These are phyloP conservation scores for Mediolabrus comicus DNA, from an alignment of 108 stramenopile genomes.

Conservation along the genomic window DNA sequence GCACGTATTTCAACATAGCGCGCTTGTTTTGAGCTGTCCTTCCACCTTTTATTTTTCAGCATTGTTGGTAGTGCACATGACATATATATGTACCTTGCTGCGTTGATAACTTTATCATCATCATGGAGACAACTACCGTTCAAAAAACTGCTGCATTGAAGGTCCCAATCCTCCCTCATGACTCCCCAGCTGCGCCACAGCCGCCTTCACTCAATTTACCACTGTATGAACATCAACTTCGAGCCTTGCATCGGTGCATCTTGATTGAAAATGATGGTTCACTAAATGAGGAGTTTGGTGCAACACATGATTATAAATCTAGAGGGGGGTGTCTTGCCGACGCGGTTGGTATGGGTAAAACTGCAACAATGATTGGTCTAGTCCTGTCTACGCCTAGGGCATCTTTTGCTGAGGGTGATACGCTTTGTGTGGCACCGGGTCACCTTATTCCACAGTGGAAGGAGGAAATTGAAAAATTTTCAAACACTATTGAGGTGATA, in stretches of 20 bases:
- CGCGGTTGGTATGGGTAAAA: constrained; percentile 35
- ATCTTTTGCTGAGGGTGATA: constrained; percentile 16
- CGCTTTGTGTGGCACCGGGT: constrained; percentile 25
- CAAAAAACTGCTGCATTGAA: constrained; percentile 29
- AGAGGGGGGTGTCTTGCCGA: constrained; percentile 31
- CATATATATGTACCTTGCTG: background rate
- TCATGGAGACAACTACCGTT: background rate
- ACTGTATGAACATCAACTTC: constrained; percentile 30
- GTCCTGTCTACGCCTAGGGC: background rate
- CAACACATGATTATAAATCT: constrained; percentile 10
- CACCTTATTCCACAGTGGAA: constrained; percentile 34
- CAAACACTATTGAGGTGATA: constrained; percentile 23
- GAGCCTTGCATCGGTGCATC: constrained; percentile 33
- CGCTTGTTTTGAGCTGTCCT: background rate
- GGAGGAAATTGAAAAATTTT: constrained; percentile 25
- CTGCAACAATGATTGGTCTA: constrained; percentile 26
- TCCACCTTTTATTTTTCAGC: no score
- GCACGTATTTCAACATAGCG: background rate
- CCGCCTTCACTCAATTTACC: constrained; percentile 15
- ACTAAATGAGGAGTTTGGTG: constrained; percentile 16
- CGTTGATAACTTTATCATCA: background rate
- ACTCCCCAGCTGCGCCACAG: constrained; percentile 22
- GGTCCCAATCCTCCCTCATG: constrained; percentile 32
- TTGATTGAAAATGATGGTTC: constrained; percentile 33
- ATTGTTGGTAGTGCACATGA: background rate